Evolutionary conservation across 2,329 filamentous ascomycete species (phyloP), one percentile per base, ranked within the genome.

Genomic region (Sclerotinia spermophila): DNA sequence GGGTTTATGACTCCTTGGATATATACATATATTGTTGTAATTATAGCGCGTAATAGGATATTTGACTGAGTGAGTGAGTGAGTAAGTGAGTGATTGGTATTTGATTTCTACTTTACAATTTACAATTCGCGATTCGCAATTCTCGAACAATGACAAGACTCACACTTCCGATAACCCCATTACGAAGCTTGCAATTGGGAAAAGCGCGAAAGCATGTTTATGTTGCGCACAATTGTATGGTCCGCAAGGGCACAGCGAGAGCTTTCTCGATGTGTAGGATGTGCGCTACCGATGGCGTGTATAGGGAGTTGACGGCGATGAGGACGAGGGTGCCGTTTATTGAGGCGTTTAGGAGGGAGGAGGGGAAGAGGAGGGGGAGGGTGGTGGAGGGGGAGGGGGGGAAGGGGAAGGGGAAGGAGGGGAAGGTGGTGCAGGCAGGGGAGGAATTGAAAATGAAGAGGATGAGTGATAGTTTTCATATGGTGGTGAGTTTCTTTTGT

Each of bases 301-400:
- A 88, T 76, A 81, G 83, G 62, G 87, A 85, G 68, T 80, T 89
- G 67, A 87, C 86, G 64, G 84, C 84, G 27, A 86, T 86, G 81
- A 82, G 87, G 59, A 86, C 89, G 11, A 86, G 86, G 72, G 89
- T 85, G n/a, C 89, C 90, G 40, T 92, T 89, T 87, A 85, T 92
- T 55, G 87, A 91, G 74, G 90, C 90, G 0, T 81, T 91, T 64
- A 83, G 83, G 30, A 82, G 85, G 74, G 84, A 86, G 74, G 84
- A 86, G 53, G 76, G 74, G 1, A 58, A 60, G 24, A 82, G 87
- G 59, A 85, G 89, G 11, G 27, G 27, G 27, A 86, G 86, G 72
- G 89, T 85, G 24, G 89, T 89, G 40, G 92, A 89, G 87, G 90
- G 89, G 0, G 81, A 91, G 65, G 83, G 82, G n/a, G 83, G 85